Conservation (phyloP, 495 filamentous ascomycete genomes). For the Penicillium salamii region DNA sequence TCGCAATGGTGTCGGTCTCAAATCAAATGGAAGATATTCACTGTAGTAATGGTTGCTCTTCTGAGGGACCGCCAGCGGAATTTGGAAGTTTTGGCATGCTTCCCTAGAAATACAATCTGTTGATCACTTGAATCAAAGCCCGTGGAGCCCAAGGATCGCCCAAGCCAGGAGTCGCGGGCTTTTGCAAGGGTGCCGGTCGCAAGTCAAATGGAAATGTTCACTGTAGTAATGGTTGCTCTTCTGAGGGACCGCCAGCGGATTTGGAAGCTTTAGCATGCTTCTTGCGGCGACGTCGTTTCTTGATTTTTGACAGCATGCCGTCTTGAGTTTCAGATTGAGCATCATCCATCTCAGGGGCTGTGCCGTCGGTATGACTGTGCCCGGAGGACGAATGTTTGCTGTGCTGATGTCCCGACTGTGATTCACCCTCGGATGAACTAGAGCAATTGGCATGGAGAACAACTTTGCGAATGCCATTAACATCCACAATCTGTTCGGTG, state of each 20-base stretch:
- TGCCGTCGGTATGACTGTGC: neutral
- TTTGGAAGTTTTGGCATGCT: too few relatives aligned
- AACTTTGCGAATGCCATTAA: slow-evolving; percentile 79
- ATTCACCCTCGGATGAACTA: slow-evolving; percentile 41
- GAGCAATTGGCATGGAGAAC: slow-evolving; percentile 71
- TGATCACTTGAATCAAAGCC: too few relatives aligned
- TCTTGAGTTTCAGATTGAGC: neutral
- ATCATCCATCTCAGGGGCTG: neutral
- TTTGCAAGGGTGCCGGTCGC: too few relatives aligned
- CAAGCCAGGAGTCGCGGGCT: too few relatives aligned
- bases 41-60: too few relatives aligned
- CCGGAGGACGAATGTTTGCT: neutral
- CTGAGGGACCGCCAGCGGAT: neutral
- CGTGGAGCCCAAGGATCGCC: too few relatives aligned
- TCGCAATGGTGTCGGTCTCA: too few relatives aligned
- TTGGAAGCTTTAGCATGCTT: slow-evolving; percentile 8
- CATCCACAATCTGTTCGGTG: slow-evolving; percentile 80
- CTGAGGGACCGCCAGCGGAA: too few relatives aligned
- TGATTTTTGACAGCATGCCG: neutral
- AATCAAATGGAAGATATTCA: too few relatives aligned
- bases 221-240: slow-evolving; percentile 6
- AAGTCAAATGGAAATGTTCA: too few relatives aligned
- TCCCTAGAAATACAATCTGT: too few relatives aligned
- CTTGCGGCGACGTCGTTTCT: slow-evolving; percentile 8
- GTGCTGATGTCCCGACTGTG: neutral